Conservation (phyloP, 2,329 filamentous ascomycete species). For the Aspergillus hortae region DNA sequence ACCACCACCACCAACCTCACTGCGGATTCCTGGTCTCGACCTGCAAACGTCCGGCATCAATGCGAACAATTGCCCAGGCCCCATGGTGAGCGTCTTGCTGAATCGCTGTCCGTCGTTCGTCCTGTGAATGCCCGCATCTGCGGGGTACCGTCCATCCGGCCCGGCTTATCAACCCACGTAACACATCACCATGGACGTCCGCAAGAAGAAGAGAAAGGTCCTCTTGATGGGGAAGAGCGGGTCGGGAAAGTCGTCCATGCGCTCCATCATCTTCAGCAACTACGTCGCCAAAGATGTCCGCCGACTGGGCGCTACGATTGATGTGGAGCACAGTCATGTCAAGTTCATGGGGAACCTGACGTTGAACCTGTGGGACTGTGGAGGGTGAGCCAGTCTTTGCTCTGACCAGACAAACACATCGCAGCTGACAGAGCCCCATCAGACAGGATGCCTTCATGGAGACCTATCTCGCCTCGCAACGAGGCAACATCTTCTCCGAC, state of each 20-base stretch:
- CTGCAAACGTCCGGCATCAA: too few species aligned
- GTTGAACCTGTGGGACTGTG: conserved; percentile 97
- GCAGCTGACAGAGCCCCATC: conserved; percentile 1
- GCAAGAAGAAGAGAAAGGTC: conserved; percentile 78
- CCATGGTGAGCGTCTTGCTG: not conserved
- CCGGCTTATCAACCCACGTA: not conserved
- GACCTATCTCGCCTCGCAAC: conserved; percentile 93
- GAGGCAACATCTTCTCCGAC: conserved; percentile 92
- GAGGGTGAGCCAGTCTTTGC: conserved; percentile 57
- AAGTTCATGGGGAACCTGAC: conserved; percentile 98
- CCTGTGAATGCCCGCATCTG: conserved; percentile 3
- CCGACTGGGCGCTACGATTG: conserved; percentile 89
- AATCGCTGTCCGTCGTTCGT: not conserved
- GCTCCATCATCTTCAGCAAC: conserved; percentile 98
- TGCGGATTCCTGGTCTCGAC: too few species aligned
- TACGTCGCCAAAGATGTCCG: conserved; percentile 96
- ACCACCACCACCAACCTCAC: too few species aligned
- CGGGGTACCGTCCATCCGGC: conserved; percentile 1
- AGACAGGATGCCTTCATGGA: conserved; percentile 98
- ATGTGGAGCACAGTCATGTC: conserved; percentile 97
- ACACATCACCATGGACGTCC: conserved; percentile 36
- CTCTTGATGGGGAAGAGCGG: conserved; percentile 93
- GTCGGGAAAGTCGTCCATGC: conserved; percentile 97
- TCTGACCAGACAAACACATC: not conserved
- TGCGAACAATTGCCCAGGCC: not conserved